Base-by-base conservation (phyloP, 768 basidiomycete genomes). In the Mycena galericulata region DNA sequence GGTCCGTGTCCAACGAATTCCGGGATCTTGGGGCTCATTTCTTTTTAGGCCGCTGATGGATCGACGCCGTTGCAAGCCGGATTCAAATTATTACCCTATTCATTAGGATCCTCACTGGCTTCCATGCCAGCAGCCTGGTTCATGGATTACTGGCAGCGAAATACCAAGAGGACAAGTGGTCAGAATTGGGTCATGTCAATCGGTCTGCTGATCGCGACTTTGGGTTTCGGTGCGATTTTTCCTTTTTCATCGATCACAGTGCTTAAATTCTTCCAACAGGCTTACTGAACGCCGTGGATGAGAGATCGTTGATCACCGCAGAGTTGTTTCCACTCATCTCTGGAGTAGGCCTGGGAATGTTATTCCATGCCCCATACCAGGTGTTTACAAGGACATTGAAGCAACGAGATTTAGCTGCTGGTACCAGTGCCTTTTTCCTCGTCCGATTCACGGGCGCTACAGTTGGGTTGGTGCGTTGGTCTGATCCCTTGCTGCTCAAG, bases 41-140 rank as follows among this genome's bases (percentile, higher is more conserved):
- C 34, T 43, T 41, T 17, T 24, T 26, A 94, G 93, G 89, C 89
- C 18, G 93, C 90, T 41, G 85, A 91, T 75, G 89, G 89, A 27
- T 86, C 86, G 24, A 87, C 87, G n/a, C 93, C 92, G 15, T 75
- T 95, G 50, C 78, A 89, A 76, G 90, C 94, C 66, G 94, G 93
- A 12, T 76, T 94, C 24, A 86, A 88, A 75, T 85, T 94, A 79
- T 84, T 96, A 62, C 93, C 94, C 14, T 95, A 94, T 81, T 93
- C 94, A 54, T 87, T 95, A 57, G 94, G 93, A 56, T 92, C 94
- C 36, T 94, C 94, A 26, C 76, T 95, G 64, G 91, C 94, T 46
- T 95, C 94, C 14, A 90, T 96, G 84, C 93, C 94, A 26, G 91
- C 87, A 40, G 93, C 94, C n/a, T 93, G 92, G 92, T 85, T 92